Base-by-base conservation (phyloP, 169 alveolate genomes). In the Amoebophrya sp. region DNA sequence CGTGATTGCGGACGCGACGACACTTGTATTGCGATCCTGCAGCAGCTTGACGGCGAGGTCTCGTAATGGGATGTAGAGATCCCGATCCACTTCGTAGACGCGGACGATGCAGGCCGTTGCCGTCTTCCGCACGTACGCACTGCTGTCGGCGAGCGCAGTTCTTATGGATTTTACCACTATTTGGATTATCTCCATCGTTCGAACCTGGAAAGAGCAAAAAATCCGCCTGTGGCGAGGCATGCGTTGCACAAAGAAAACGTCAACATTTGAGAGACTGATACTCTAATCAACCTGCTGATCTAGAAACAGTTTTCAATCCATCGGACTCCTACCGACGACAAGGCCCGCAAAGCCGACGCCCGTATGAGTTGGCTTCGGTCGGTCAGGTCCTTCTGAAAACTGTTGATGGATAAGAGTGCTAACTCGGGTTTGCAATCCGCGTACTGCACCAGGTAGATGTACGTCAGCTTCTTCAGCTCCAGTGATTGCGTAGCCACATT, bases 111-210 rank as follows among this genome's bases (percentile, higher is more conserved):
- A 66, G 35, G 29, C 38, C 35, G 35, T n/a, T 2, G 83, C 83
- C 83, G 83, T 66, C 83, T 66, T 66, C 83, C 83, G 83, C 35
- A 66, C 83, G 35, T 66, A 66, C 1, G 83, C 83, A n/a, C 83
- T 66, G 35, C 38, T 66, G 35, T 66, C 83, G 35, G 39, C 83
- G 35, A 66, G 32, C 35, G 83, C 83, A 3, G 83, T 66, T 2
- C 83, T 2, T 7, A 66, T 66, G 83, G 32, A 7, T 25, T 66
- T 66, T 3, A 66, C 32, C 83, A 66, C 83, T 2, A 66, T 66
- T 25, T 66, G 83, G 18, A 66, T 66, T 2, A 66, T 66, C 35
- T 66, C 83, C 83, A 66, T 66, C 38, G 83, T 66, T 25, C 32
- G 12, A 7, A 66, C 83, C 54, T 41, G 54, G n/a, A n/a, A n/a